Evolutionary conservation across 1,139 yeast species (phyloP).

Genomic region (Candida neerlandica): DNA sequence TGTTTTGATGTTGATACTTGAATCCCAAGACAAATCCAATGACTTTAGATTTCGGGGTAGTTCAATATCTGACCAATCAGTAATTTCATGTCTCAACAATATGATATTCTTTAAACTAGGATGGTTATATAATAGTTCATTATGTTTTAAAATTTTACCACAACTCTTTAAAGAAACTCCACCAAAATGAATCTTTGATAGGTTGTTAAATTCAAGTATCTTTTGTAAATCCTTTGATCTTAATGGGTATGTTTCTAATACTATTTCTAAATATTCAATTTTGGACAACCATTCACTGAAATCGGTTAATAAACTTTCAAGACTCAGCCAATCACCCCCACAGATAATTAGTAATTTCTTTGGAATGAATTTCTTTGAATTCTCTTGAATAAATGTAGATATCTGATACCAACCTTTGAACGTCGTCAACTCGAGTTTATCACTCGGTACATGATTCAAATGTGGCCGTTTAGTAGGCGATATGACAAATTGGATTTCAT

Average conservation of each 20-base stretch:
- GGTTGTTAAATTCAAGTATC: constrained; percentile 28
- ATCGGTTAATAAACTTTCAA: constrained; percentile 26
- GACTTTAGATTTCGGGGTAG: constrained; percentile 28
- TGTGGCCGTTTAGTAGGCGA: constrained; percentile 36
- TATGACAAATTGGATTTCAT: constrained; percentile 37
- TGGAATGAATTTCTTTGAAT: constrained; percentile 31
- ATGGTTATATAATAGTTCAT: constrained; percentile 15
- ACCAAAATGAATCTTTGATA: constrained; percentile 34
- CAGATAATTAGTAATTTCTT: constrained; percentile 28
- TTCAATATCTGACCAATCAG: constrained; percentile 29
- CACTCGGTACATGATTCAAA: constrained; percentile 20
- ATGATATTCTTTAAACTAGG: constrained; percentile 27
- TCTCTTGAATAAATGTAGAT: constrained; percentile 29
- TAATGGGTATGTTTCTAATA: constrained; percentile 31
- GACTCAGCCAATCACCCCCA: constrained; percentile 36
- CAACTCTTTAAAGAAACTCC: constrained; percentile 22
- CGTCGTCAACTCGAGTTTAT: constrained; percentile 24
- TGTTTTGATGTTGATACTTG: constrained; percentile 19
- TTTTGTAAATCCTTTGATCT: constrained; percentile 23
- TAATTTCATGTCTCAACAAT: constrained; percentile 35
- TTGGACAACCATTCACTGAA: constrained; percentile 21
- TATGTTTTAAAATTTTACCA: constrained; percentile 10
- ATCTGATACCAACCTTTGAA: constrained; percentile 32
- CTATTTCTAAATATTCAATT: constrained; percentile 25
- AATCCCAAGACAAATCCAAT: constrained; percentile 41